phyloP scores from a whole-genome alignment of 129 eudicot genomes.

The Erigeron canadensis region DNA sequence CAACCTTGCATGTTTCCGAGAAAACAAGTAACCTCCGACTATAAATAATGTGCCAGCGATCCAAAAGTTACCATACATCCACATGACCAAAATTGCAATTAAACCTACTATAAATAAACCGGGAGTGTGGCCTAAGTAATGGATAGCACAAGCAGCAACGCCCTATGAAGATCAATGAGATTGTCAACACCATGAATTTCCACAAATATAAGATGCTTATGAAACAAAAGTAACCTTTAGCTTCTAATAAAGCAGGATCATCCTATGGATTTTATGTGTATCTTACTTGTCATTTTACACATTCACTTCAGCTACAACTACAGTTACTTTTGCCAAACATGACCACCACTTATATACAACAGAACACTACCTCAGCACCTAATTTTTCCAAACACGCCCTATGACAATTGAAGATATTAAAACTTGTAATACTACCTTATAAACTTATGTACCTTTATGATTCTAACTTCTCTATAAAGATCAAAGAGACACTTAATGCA shows the following conservation, averaged over 20 bases:
- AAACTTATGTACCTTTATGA: not conserved
- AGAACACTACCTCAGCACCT: too few relatives aligned
- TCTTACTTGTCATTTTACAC: too few relatives aligned
- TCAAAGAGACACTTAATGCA: too few relatives aligned
- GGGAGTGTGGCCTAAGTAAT: slow-evolving; percentile 90
- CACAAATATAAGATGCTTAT: not conserved
- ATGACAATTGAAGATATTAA: not conserved
- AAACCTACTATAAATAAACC: slow-evolving; percentile 90
- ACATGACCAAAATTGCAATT: slow-evolving; percentile 75
- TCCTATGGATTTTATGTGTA: too few relatives aligned
- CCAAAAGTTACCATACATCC: slow-evolving; percentile 99
- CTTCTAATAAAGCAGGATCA: too few relatives aligned
- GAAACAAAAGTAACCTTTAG: not conserved
- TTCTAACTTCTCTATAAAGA: too few relatives aligned
- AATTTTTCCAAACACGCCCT: too few relatives aligned
- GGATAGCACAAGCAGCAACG: slow-evolving; percentile 83
- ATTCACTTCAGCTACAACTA: too few relatives aligned
- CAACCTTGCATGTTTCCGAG: slow-evolving; percentile 80
- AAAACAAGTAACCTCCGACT: slow-evolving; percentile 92
- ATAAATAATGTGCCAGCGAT: slow-evolving; percentile 84
- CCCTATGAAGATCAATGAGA: slow-evolving; percentile 47
- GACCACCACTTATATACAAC: too few relatives aligned
- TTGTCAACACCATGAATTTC: slow-evolving; percentile 21
- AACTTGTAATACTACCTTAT: not conserved
- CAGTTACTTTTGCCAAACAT: too few relatives aligned